Evolutionary conservation across 2,329 filamentous ascomycete species (phyloP).

Genomic region (Talaromyces rugulosus): DNA sequence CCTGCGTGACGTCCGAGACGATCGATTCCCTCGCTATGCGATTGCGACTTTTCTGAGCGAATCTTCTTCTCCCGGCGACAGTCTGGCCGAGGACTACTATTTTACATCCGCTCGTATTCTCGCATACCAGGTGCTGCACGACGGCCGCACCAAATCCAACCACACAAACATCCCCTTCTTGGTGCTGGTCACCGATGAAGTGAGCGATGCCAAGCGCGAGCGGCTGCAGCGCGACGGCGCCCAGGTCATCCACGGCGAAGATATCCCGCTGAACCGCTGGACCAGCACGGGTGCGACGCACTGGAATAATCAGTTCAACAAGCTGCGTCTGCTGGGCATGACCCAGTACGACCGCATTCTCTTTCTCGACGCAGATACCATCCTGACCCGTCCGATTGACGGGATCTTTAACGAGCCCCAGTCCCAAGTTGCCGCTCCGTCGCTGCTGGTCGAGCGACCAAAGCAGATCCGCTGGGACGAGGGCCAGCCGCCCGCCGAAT

Average conservation of each 20-base stretch:
- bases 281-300: slow-evolving; percentile 29
- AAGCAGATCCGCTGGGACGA: slow-evolving; percentile 6
- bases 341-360: slow-evolving; percentile 39
- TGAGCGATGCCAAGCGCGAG: slow-evolving; percentile 27
- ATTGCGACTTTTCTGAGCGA: slow-evolving; percentile 37
- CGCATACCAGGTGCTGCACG: slow-evolving; percentile 40
- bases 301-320: slow-evolving; percentile 43
- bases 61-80: slow-evolving; percentile 15
- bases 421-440: neutral
- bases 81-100: slow-evolving; percentile 33
- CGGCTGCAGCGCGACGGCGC: slow-evolving; percentile 37
- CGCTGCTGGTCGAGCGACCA: neutral
- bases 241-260: slow-evolving; percentile 33
- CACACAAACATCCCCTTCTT: slow-evolving; percentile 31
- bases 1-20: neutral
- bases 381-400: slow-evolving; percentile 34
- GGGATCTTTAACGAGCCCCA: slow-evolving; percentile 33
- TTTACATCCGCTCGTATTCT: slow-evolving; percentile 37
- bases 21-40: neutral
- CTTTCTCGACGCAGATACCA: slow-evolving; percentile 44
- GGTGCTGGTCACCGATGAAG: slow-evolving; percentile 31
- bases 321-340: slow-evolving; percentile 38
- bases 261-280: slow-evolving; percentile 18
- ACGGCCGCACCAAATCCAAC: slow-evolving; percentile 28
- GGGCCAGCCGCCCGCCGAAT: slow-evolving; percentile 2